Evolutionary conservation across 306 rosid species (phyloP).

Genomic region (Hylodesmum podocarpum): DNA sequence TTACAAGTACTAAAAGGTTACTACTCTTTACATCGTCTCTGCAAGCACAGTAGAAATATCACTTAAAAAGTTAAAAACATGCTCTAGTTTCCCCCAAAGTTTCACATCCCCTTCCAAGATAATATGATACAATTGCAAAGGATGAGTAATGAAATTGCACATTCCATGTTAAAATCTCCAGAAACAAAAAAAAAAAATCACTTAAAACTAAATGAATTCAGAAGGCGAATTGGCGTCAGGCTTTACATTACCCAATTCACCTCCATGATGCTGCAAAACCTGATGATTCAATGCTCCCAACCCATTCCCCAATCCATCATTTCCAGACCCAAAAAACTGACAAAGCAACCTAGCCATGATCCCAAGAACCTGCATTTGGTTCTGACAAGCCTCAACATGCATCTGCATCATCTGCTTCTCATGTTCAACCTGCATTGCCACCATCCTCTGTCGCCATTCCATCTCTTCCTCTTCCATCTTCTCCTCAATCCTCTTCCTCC

Average conservation of each 20-base stretch:
- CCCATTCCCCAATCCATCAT: conserved; percentile 69
- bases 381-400: conserved; percentile 89
- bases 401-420: conserved; percentile 90
- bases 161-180: neutral
- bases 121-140: conserved; percentile 17
- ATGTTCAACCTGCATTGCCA: conserved; percentile 81
- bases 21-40: neutral
- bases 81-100: neutral
- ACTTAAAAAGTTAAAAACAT: neutral
- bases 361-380: conserved; percentile 87
- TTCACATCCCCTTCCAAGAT: neutral
- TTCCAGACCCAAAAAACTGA: conserved; percentile 70
- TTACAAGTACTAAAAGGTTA: conserved; percentile 5
- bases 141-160: conserved; percentile 3
- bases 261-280: conserved; percentile 80
- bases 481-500: conserved; percentile 74
- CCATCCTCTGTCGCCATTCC: conserved; percentile 91
- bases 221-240: conserved; percentile 86
- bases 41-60: conserved; percentile 6
- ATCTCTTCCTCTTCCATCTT: conserved; percentile 82
- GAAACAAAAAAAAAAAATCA: no score
- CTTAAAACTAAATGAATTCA: conserved; percentile 57
- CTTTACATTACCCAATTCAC: conserved; percentile 65
- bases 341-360: conserved; percentile 73
- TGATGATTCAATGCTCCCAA: conserved; percentile 74